A percentile compares a stretch with the other conserved stretches of the same genome.
Evolutionary conservation across 805 yeast genomes (phyloP).

Genomic region (Cyberlindnera japonica): DNA sequence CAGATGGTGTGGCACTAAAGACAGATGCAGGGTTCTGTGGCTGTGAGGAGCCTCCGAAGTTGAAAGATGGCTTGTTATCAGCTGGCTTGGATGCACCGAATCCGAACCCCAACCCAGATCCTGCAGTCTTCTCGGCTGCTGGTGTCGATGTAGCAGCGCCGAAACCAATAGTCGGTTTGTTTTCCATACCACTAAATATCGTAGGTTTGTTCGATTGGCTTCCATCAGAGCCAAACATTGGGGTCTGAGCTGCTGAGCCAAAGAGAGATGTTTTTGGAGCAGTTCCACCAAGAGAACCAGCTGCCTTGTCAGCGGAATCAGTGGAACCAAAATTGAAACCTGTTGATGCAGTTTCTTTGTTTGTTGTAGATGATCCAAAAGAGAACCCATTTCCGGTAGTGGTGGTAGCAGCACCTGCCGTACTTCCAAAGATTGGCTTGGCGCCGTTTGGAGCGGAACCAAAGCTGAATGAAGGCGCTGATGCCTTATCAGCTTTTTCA

Average conservation of each 20-base stretch:
- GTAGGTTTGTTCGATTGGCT: too few species aligned
- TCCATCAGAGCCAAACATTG: not conserved
- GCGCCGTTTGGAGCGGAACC: conserved; percentile 19
- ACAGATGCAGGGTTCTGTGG: conserved; percentile 19
- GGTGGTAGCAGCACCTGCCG: conserved; percentile 18
- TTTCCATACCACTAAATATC: too few species aligned
- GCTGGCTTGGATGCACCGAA: conserved; percentile 17
- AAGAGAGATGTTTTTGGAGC: not conserved
- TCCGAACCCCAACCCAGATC: conserved; percentile 8
- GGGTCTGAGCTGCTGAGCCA: not conserved
- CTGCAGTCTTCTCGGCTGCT: conserved; percentile 1
- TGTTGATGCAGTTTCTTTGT: not conserved
- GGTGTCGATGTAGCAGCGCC: conserved; percentile 4
- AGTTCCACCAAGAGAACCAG: not conserved
- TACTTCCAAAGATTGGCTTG: conserved; percentile 25
- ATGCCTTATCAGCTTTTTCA: conserved; percentile 5
- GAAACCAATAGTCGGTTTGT: not conserved
- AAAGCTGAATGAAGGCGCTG: not conserved
- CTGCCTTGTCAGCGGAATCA: not conserved
- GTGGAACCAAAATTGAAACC: conserved; percentile 1
- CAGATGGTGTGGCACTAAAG: conserved; percentile 15
- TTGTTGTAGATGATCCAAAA: not conserved
- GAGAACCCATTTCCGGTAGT: conserved; percentile 4
- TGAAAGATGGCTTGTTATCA: conserved; percentile 13
- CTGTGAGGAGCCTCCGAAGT: conserved; percentile 21